Evolutionary conservation across 768 basidiomycete species (phyloP).

Genomic region (Cystobasidium tubakii): DNA sequence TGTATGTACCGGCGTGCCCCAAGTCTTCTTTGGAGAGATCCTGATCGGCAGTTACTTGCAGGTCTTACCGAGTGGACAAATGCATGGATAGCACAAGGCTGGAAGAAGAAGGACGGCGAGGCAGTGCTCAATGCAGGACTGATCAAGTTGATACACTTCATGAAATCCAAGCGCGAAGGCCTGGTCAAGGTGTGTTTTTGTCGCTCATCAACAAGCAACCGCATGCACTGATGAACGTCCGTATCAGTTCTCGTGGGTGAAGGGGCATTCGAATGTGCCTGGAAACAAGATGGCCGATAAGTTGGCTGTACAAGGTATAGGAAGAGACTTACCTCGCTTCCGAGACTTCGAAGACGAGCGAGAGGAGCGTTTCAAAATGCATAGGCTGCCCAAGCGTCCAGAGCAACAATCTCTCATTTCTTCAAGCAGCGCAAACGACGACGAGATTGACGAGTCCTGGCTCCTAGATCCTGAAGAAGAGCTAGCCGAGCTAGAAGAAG

Average conservation of each 20-base stretch:
- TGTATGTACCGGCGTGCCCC: background rate
- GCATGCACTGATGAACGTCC: background rate
- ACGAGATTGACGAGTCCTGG: constrained; percentile 10
- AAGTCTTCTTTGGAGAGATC: too few species aligned
- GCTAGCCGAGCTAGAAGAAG: constrained; percentile 2
- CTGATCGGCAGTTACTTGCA: background rate
- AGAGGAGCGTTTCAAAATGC: background rate
- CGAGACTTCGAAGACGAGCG: constrained; percentile 13
- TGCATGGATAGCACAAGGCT: constrained; percentile 4
- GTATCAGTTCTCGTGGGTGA: constrained; percentile 30
- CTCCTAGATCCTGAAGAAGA: background rate
- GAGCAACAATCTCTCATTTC: background rate
- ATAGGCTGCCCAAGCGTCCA: background rate
- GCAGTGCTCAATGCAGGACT: constrained; percentile 13
- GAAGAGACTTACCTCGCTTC: background rate
- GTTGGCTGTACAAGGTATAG: constrained; percentile 13
- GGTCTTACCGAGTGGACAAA: constrained; percentile 22
- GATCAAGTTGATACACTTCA: constrained; percentile 17
- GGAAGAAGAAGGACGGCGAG: constrained; percentile 3
- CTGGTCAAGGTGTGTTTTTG: constrained; percentile 18
- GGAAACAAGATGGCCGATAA: constrained; percentile 17
- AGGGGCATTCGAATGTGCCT: constrained; percentile 5
- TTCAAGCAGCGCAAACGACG: background rate
- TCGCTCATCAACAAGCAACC: background rate
- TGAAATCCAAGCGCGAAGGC: background rate